These are phyloP conservation scores for Cymbopogon flexuosus DNA, from an alignment of 202 grass and related monocot genomes.

Conservation along the genomic window DNA sequence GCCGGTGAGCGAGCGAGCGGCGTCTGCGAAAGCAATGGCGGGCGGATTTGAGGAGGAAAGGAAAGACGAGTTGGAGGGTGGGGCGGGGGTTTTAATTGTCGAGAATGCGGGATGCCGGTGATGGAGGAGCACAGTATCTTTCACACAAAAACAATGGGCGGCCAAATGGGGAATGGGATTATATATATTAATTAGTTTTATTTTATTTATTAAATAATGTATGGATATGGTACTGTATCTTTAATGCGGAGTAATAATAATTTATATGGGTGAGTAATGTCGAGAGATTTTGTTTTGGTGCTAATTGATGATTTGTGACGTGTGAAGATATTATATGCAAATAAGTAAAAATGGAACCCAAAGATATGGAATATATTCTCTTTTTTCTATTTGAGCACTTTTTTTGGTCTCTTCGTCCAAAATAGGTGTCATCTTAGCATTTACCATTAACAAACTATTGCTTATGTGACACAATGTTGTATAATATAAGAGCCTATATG, in stretches of 20 bases:
- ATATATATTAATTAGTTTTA: background rate
- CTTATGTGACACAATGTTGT: background rate
- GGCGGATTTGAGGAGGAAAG: constrained; percentile 3
- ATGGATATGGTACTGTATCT: background rate
- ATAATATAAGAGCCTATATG: background rate
- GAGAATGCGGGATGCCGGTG: background rate
- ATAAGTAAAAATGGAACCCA: background rate
- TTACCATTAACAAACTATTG: background rate
- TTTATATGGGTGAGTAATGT: background rate
- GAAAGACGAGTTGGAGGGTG: background rate
- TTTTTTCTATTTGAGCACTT: background rate
- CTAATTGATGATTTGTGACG: background rate
- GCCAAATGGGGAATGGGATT: background rate
- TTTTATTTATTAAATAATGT: background rate
- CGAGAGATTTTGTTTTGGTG: background rate
- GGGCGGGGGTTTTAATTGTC: constrained; percentile 31
- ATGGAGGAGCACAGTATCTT: constrained; percentile 3
- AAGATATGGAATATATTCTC: background rate
- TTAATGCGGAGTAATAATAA: background rate
- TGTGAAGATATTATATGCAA: background rate
- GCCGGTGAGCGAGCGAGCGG: background rate
- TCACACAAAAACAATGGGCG: background rate
- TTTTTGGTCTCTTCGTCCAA: background rate
- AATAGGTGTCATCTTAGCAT: background rate
- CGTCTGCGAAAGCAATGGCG: constrained; percentile 27